These are phyloP conservation scores for Berberis vulgaris DNA, from an alignment of 164 flowering plant species.

Conservation along the genomic window DNA sequence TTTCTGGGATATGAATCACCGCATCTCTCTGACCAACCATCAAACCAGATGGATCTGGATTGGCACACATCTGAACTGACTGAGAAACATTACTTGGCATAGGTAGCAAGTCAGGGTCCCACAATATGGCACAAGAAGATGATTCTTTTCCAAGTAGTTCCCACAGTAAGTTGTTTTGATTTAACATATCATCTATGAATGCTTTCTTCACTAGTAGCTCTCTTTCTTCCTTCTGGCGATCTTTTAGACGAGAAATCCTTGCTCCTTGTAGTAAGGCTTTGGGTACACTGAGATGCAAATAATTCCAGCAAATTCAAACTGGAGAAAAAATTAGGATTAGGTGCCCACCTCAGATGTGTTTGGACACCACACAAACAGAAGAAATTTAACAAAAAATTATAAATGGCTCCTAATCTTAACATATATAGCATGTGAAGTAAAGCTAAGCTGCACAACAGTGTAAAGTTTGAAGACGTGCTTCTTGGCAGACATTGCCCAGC, in stretches of 20 bases:
- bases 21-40: not conserved
- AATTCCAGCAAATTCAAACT: constrained; percentile 7
- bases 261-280: constrained; percentile 77
- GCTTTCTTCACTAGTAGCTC: constrained; percentile 76
- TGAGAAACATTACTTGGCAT: constrained; percentile 29
- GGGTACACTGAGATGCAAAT: constrained; percentile 66
- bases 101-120: constrained; percentile 78
- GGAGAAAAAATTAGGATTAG: no score
- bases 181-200: constrained; percentile 69
- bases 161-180: constrained; percentile 41
- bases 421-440: no score
- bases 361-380: no score
- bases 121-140: constrained; percentile 40
- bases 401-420: no score
- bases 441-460: no score
- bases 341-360: no score
- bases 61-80: constrained; percentile 6
- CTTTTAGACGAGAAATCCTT: constrained; percentile 80
- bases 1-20: not conserved
- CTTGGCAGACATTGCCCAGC: no score
- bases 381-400: no score
- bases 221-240: constrained; percentile 84
- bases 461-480: no score
- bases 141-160: constrained; percentile 43
- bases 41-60: constrained; percentile 5